Conservation (phyloP, 2,329 filamentous ascomycete genomes). For the Talaromyces sp. region DNA sequence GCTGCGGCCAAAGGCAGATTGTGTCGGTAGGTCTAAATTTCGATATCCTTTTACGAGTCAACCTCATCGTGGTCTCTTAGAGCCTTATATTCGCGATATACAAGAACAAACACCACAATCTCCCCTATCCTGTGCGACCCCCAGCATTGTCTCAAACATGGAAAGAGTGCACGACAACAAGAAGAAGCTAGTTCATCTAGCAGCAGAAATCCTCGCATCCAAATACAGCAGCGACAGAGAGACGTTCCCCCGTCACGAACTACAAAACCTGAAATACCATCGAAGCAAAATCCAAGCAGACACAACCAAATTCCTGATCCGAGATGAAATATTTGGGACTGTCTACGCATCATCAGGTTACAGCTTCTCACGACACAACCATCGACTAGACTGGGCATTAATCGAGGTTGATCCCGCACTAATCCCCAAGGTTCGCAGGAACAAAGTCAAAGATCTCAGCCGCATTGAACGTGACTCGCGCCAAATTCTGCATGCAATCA, state of each 20-base stretch:
- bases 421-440: neutral
- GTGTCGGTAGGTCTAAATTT: neutral
- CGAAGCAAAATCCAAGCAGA: neutral
- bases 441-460: conserved; percentile 4
- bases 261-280: neutral
- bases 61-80: neutral
- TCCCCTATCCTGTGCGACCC: neutral
- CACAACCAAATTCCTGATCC: neutral
- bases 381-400: conserved; percentile 16
- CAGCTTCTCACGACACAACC: conserved; percentile 2
- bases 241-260: neutral
- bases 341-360: conserved; percentile 15
- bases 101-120: neutral
- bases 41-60: too few relatives aligned
- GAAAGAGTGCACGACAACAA: neutral
- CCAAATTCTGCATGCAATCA: neutral
- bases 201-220: conserved; percentile 4
- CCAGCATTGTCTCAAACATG: neutral
- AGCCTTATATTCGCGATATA: neutral
- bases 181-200: neutral
- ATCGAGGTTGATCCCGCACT: conserved; percentile 1
- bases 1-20: neutral
- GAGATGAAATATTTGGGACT: neutral
- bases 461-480: neutral
- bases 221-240: neutral